Percentiles rank a stretch among this genome's conserved stretches.
Conservation (phyloP, 805 yeast species). For the Candida verbasci region DNA sequence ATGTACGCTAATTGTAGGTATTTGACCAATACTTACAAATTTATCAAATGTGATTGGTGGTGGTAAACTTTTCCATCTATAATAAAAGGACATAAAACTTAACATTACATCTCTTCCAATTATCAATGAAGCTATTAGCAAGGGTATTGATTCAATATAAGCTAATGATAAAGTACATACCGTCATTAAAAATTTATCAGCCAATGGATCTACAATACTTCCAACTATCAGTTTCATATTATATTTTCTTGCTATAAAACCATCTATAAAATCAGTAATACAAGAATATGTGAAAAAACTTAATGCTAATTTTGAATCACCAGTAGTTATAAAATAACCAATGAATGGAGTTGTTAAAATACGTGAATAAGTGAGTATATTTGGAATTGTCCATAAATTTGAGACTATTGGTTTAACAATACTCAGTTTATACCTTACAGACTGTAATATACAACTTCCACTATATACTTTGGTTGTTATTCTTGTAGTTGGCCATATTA, state of each 20-base stretch:
- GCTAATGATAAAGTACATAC: constrained; percentile 77
- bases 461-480: too few relatives aligned
- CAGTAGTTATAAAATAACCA: constrained; percentile 70
- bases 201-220: constrained; percentile 89
- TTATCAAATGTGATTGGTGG: constrained; percentile 68
- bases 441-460: too few relatives aligned
- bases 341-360: constrained; percentile 79
- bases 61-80: constrained; percentile 70
- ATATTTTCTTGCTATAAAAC: constrained; percentile 79
- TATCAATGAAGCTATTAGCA: constrained; percentile 57
- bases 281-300: constrained; percentile 80
- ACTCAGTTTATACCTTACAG: too few relatives aligned
- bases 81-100: constrained; percentile 65
- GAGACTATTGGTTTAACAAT: too few relatives aligned
- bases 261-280: constrained; percentile 88
- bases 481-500: constrained; percentile 1
- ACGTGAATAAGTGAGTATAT: constrained; percentile 75
- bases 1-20: constrained; percentile 79
- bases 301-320: constrained; percentile 61
- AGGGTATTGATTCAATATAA: constrained; percentile 64
- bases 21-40: constrained; percentile 67
- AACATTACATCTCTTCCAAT: constrained; percentile 80
- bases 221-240: constrained; percentile 81
- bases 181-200: constrained; percentile 89
- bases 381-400: constrained; percentile 73